These are phyloP conservation scores for Nakazawaea molendinolei DNA, from an alignment of 805 yeast genomes.

Conservation along the genomic window DNA sequence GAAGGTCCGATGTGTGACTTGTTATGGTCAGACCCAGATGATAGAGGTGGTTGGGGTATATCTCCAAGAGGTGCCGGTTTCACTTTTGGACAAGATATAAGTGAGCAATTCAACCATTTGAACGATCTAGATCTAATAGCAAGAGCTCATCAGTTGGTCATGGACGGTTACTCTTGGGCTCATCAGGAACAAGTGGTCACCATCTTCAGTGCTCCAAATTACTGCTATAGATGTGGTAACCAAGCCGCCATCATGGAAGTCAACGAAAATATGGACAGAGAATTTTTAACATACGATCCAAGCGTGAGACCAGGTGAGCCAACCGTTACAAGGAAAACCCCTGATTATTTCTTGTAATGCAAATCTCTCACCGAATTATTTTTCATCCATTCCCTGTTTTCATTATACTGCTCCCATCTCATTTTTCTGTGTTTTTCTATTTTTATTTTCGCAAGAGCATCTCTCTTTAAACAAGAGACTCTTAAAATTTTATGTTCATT, in stretches of 20 bases:
- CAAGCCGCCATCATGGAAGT: constrained; percentile 98
- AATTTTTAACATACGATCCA: constrained; percentile 92
- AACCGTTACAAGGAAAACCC: constrained; percentile 92
- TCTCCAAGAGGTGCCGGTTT: constrained; percentile 98
- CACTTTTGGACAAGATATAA: constrained; percentile 94
- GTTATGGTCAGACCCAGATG: constrained; percentile 96
- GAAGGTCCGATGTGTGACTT: constrained; percentile 98
- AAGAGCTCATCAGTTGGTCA: constrained; percentile 94
- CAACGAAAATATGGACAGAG: constrained; percentile 87
- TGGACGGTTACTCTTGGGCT: constrained; percentile 95
- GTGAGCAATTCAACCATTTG: constrained; percentile 89
- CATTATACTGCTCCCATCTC: neutral
- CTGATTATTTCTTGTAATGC: constrained; percentile 82
- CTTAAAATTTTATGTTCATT: too few relatives aligned
- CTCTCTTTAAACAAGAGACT: too few relatives aligned
- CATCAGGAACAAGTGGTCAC: constrained; percentile 94
- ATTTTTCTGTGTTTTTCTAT: constrained; percentile 1
- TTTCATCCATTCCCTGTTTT: neutral
- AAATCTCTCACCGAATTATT: neutral
- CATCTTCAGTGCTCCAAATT: constrained; percentile 91
- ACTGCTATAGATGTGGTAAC: constrained; percentile 96
- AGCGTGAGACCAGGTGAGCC: constrained; percentile 98
- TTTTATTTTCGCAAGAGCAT: too few relatives aligned
- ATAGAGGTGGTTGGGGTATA: constrained; percentile 97
- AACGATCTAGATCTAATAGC: constrained; percentile 82